A percentile compares a stretch with the other conserved stretches of the same genome.
phyloP scores from a whole-genome alignment of 2,329 filamentous ascomycete species.

The Amesomyces nigricolor region DNA sequence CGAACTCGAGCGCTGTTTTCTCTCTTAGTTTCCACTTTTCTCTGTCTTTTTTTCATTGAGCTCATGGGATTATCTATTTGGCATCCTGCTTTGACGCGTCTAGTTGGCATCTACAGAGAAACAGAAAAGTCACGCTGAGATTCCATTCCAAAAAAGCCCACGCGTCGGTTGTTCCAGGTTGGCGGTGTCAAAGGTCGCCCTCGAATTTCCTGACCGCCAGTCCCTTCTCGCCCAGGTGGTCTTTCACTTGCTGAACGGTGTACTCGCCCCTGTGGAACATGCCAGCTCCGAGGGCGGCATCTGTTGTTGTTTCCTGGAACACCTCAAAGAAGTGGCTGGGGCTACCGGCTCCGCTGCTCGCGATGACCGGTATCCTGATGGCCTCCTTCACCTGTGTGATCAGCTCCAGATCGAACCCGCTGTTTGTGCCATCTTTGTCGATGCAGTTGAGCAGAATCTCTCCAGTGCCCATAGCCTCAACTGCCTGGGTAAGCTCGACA shows the following conservation, averaged over 20 bases:
- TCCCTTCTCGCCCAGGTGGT: constrained; percentile 64
- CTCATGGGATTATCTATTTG: too few relatives aligned
- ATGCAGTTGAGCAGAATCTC: constrained; percentile 97
- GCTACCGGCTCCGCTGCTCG: constrained; percentile 84
- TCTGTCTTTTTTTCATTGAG: background rate
- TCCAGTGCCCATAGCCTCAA: constrained; percentile 91
- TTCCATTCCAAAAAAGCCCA: background rate
- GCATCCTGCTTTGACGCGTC: background rate
- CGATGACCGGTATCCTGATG: constrained; percentile 88
- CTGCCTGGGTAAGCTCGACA: constrained; percentile 76
- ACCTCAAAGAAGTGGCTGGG: constrained; percentile 88
- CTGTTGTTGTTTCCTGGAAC: constrained; percentile 76
- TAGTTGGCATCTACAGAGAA: constrained; percentile 2
- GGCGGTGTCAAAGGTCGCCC: constrained; percentile 35
- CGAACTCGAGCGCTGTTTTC: background rate
- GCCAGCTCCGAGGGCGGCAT: constrained; percentile 89
- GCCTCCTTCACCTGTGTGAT: constrained; percentile 82
- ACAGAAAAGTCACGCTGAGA: background rate
- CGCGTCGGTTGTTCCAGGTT: background rate
- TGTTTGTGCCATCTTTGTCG: constrained; percentile 91
- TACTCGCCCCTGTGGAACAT: constrained; percentile 98
- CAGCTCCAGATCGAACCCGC: constrained; percentile 89
- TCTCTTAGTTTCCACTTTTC: too few relatives aligned
- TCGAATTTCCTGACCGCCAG: constrained; percentile 78
- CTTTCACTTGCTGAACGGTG: constrained; percentile 90